These are phyloP conservation scores for Ophiostoma angusticollis DNA, from an alignment of 2,329 filamentous ascomycete genomes.

Conservation along the genomic window DNA sequence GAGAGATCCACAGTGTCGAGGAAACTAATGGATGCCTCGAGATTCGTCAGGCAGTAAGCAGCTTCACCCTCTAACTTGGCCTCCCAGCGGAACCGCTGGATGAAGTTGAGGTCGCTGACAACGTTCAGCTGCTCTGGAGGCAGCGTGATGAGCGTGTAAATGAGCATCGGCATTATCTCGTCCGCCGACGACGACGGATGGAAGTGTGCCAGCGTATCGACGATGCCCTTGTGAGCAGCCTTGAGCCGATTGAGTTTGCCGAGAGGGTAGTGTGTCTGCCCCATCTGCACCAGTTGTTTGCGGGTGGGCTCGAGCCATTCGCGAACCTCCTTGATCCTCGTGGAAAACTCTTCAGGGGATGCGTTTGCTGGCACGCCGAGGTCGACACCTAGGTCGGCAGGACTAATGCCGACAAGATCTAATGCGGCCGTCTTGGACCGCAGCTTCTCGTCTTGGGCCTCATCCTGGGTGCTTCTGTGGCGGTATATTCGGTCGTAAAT, in stretches of 20 bases:
- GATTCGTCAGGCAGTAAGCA: slow-evolving; percentile 89
- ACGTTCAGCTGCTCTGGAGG: slow-evolving; percentile 75
- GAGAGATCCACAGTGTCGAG: slow-evolving; percentile 90
- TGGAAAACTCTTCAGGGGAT: slow-evolving; percentile 42
- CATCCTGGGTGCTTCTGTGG: slow-evolving; percentile 82
- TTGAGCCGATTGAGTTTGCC: slow-evolving; percentile 86
- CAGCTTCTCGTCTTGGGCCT: slow-evolving; percentile 87
- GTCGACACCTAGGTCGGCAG: slow-evolving; percentile 73
- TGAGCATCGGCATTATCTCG: slow-evolving; percentile 92
- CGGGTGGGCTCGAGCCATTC: slow-evolving; percentile 60
- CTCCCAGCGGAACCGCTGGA: slow-evolving; percentile 79
- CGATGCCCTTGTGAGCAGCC: slow-evolving; percentile 82
- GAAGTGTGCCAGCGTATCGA: slow-evolving; percentile 63
- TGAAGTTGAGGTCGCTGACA: slow-evolving; percentile 90
- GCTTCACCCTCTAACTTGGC: slow-evolving; percentile 84
- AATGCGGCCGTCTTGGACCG: slow-evolving; percentile 88
- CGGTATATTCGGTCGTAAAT: slow-evolving; percentile 84
- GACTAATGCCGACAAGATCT: slow-evolving; percentile 78
- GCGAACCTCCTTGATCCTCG: slow-evolving; percentile 55
- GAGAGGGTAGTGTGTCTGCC: slow-evolving; percentile 72
- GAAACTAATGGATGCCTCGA: slow-evolving; percentile 90
- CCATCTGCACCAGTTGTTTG: slow-evolving; percentile 65
- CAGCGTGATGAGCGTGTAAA: slow-evolving; percentile 87
- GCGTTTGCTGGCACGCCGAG: slow-evolving; percentile 41
- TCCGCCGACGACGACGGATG: slow-evolving; percentile 80